Evolutionary conservation across 2,329 filamentous ascomycete genomes (phyloP).

Genomic region (Sclerotinia minor): DNA sequence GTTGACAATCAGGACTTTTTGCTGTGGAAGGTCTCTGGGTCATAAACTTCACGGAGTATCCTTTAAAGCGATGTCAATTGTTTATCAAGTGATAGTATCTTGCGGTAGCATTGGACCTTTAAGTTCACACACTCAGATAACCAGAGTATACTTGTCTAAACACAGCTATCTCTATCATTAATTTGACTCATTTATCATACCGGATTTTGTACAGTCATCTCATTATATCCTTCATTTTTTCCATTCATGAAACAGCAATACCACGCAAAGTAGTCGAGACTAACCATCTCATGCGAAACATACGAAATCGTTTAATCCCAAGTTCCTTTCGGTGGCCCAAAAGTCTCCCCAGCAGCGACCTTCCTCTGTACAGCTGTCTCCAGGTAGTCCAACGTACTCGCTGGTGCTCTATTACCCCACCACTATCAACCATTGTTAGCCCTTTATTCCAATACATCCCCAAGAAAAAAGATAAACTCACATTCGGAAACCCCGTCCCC

Average conservation of each 20-base stretch:
- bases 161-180: background rate
- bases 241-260: background rate
- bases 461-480: background rate
- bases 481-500: conserved; percentile 55
- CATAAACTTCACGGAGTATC: background rate
- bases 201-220: background rate
- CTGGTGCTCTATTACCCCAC: conserved; percentile 61
- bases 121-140: background rate
- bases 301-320: background rate
- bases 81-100: no score
- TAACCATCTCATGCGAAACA: background rate
- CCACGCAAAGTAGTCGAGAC: background rate
- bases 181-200: background rate
- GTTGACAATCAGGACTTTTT: background rate
- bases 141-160: background rate
- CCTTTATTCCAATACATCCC: background rate
- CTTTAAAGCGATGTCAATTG: background rate
- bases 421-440: conserved; percentile 45
- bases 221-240: no score
- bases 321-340: conserved; percentile 27
- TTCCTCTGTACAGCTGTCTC: conserved; percentile 30
- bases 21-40: background rate
- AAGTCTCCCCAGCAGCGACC: conserved; percentile 28
- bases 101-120: background rate
- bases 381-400: conserved; percentile 29